Evolutionary conservation across 441 rosid genomes (phyloP), one percentile per base, ranked within the genome.

Genomic region (Populus hybrid): DNA sequence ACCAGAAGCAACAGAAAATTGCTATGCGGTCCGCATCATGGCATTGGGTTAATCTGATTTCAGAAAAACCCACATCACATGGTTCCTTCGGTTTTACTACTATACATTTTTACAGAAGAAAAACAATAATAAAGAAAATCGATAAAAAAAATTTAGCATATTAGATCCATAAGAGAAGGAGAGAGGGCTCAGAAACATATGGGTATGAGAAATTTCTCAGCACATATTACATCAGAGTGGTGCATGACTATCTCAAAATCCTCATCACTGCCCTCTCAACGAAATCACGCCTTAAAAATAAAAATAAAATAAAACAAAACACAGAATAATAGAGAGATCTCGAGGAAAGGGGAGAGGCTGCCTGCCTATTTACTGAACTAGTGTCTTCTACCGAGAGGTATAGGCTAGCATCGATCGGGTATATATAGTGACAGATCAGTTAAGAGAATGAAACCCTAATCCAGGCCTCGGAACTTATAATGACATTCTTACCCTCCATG

Each of bases 1-100:
- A 85, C 83, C 89, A 87, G 64, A 69, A 86, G 84, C 88, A 70
- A 59, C 30, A 59, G 26, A 14, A 21, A 21, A 20, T 70, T 66
- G 87, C 85, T 83, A 67, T 84, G 54, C 87, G 81, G 88, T 85
- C 90, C 90, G 88, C 90, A 87, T 87, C 90, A 81, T 87, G 87
- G 88, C 85, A 71, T 80, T 9, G 79, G 78, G 61, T 54, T 16
- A 5, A 6, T 14, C 57, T 81, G 89, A 42, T 68, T 61, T 8
- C 32, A 68, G 32, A 30, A 30, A 75, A 83, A 78, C 83, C 80
- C 42, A 0, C 87, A 89, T 89, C 92, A 87, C 59, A 26, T 84
- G 92, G 78, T 76, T 84, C 86, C 84, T 34, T 18, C 5, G 0
- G 8, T 35, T 35, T 11, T 11, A 46, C 46, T 10, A 34, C 46